Evolutionary conservation across 768 basidiomycete species (phyloP), one percentile per base, ranked within the genome.

Genomic region (Ramaria sp.): DNA sequence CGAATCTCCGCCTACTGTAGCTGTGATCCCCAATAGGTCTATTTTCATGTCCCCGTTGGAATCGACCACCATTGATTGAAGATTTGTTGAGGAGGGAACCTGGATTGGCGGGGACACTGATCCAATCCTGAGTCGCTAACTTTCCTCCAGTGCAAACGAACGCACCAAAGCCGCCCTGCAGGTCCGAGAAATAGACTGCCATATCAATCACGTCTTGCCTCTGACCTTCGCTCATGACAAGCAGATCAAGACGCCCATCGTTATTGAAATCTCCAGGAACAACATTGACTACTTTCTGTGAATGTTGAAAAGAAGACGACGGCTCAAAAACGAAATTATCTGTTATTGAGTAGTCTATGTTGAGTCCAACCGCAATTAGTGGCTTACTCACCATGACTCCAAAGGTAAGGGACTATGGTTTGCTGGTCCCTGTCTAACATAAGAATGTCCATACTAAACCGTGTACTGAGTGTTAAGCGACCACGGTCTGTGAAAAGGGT

Each of bases 231-330:
- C 84, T 81, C 88, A 97, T 92, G 47, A 98, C 81, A 1, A 98
- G 80, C 1, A 96, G 66, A 69, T 98, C 96, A 4, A 98, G 77
- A 63, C 81, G 84, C 31, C 96, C 96, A 57, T 92, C 87, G 65
- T 92, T 88, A 24, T 93, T 88, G 65, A 88, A 96, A 71, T 99
- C 96, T 20, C 89, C 91, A 0, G 94, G 93, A 10, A 98, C 80
- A 51, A 94, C 84, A 65, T 96, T 96, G 59, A 80, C 71, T 20
- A 96, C 75, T 31, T 73, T 75, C 27, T 67, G 61, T 7, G 78
- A 69, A 70, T 88, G 84, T 52, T 69, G 74, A 62, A 88, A 75
- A 7, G 78, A 69, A 6, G 72, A 67, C 4, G 79, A 72, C 53
- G 75, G 73, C 59, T 73, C 63, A 64, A 83, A 89, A 0, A 64